Evolutionary conservation across 164 flowering plant genomes (phyloP).

Genomic region (Chimonanthus salicifolius): DNA sequence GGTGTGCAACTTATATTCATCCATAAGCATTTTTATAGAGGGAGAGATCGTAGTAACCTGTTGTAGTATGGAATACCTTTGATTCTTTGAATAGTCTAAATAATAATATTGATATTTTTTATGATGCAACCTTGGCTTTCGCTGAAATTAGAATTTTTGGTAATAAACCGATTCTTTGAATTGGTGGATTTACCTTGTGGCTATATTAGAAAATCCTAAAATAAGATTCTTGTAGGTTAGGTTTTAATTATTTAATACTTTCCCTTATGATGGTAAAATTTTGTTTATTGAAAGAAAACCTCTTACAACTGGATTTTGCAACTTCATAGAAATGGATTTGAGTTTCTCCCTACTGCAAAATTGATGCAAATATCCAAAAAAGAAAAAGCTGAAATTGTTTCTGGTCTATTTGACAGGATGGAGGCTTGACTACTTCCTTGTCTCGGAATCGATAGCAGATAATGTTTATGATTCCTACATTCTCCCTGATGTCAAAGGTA

Average conservation of each 20-base stretch:
- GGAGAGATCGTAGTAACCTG: background rate
- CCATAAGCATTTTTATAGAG: no score
- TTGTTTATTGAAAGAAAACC: no score
- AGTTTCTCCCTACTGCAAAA: no score
- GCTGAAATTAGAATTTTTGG: no score
- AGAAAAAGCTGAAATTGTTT: background rate
- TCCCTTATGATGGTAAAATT: background rate
- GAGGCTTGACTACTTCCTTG: constrained; percentile 95
- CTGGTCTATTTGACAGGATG: constrained; percentile 52
- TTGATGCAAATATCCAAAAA: background rate
- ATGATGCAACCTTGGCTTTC: no score
- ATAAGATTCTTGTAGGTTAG: background rate
- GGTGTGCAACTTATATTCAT: constrained; percentile 33
- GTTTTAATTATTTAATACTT: background rate
- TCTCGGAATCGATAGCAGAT: constrained; percentile 73
- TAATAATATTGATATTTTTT: no score
- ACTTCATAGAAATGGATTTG: no score
- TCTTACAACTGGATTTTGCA: background rate
- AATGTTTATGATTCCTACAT: constrained; percentile 92
- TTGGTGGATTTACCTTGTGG: no score
- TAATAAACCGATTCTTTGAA: no score
- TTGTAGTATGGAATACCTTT: no score
- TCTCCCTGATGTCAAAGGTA: constrained; percentile 75
- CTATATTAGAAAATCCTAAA: no score
- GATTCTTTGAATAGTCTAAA: background rate